Evolutionary conservation across 495 filamentous ascomycete species (phyloP).

Genomic region (Mytilinidion resinicola): DNA sequence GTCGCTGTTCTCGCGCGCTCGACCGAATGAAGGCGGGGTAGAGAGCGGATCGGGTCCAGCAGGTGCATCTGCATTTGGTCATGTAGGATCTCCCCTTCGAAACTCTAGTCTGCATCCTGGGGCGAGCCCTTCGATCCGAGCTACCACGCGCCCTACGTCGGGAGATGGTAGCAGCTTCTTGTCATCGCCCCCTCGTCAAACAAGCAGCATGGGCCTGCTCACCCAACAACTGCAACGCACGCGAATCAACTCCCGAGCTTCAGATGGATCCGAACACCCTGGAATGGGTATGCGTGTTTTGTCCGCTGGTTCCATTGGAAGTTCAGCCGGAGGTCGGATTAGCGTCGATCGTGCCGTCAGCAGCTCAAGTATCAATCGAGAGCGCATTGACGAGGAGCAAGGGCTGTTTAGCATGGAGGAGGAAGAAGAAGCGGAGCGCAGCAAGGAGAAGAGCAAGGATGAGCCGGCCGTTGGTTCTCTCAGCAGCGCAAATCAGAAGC

Average conservation of each 20-base stretch:
- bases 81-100: conserved; percentile 89
- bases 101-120: conserved; percentile 62
- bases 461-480: conserved; percentile 6
- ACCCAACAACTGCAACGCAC: conserved; percentile 44
- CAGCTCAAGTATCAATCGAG: conserved; percentile 30
- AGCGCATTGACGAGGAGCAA: conserved; percentile 36
- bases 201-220: conserved; percentile 39
- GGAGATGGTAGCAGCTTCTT: conserved; percentile 59
- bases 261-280: conserved; percentile 18
- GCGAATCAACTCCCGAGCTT: conserved; percentile 32
- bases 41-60: conserved; percentile 24
- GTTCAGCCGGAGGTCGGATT: conserved; percentile 14
- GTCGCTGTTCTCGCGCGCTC: conserved; percentile 62
- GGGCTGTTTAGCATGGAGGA: conserved; percentile 40
- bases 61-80: conserved; percentile 59
- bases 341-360: conserved; percentile 33
- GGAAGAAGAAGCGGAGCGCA: conserved; percentile 20
- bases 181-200: conserved; percentile 59
- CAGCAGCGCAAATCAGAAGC: conserved; percentile 16
- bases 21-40: conserved; percentile 45
- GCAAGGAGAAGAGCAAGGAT: conserved; percentile 21
- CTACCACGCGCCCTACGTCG: conserved; percentile 44
- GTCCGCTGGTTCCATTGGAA: conserved; percentile 14
- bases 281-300: conserved; percentile 16
- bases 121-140: conserved; percentile 61